Evolutionary conservation across 140 eudicot genomes (phyloP).

Genomic region (Anethum foeniculum): DNA sequence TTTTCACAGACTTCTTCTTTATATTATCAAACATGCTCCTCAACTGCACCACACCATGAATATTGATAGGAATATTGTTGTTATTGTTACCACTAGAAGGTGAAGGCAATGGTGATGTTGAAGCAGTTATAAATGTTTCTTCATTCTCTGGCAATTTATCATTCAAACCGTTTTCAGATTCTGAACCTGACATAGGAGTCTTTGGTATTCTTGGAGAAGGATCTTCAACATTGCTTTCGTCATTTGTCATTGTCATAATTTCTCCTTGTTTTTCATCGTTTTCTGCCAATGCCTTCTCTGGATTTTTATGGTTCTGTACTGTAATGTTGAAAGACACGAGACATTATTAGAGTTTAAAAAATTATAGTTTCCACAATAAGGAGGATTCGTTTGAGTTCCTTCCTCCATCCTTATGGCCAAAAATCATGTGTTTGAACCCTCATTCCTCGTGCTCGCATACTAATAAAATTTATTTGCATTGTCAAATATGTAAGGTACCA

Average conservation of each 20-base stretch:
- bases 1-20: slow-evolving; percentile 43
- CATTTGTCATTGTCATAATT: background rate
- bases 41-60: slow-evolving; percentile 28
- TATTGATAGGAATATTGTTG: slow-evolving; percentile 1
- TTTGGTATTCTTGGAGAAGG: slow-evolving; percentile 72
- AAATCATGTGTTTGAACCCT: background rate
- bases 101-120: background rate
- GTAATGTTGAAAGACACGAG: background rate
- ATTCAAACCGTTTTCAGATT: slow-evolving; percentile 39
- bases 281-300: slow-evolving; percentile 7
- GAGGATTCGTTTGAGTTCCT: background rate
- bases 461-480: background rate
- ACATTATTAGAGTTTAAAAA: background rate
- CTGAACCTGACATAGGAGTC: slow-evolving; percentile 39
- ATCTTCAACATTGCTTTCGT: slow-evolving; percentile 7
- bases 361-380: background rate
- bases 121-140: background rate
- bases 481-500: background rate
- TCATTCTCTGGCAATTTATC: slow-evolving; percentile 23
- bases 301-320: slow-evolving; percentile 13
- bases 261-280: background rate
- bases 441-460: background rate
- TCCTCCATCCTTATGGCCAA: background rate
- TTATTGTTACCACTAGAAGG: background rate
- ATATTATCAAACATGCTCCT: slow-evolving; percentile 43